Evolutionary conservation across 768 basidiomycete genomes (phyloP).

Genomic region (Pleurotus pulmonarius): DNA sequence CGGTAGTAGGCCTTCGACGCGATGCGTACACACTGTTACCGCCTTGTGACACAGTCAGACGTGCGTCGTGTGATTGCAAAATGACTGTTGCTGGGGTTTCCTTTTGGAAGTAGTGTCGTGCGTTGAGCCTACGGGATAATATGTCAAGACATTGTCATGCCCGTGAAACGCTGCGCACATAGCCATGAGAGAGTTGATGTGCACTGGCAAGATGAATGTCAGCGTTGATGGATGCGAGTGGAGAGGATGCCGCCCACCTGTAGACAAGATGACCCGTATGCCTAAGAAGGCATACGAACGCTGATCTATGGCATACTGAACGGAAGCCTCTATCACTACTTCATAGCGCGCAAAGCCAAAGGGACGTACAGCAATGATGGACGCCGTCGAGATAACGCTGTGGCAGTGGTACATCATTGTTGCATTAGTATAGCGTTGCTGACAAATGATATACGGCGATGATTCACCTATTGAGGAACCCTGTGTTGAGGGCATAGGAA

Average conservation of each 20-base stretch:
- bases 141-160: not conserved
- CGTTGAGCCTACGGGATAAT: not conserved
- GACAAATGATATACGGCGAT: not conserved
- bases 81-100: not conserved
- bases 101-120: conserved; percentile 3
- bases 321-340: too few relatives aligned
- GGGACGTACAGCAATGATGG: not conserved
- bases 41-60: not conserved
- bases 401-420: not conserved
- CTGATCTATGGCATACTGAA: not conserved
- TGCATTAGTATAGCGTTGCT: too few relatives aligned
- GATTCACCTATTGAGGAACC: not conserved
- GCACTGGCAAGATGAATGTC: not conserved
- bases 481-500: conserved; percentile 4
- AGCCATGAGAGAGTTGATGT: conserved; percentile 5
- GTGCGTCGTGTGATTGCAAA: not conserved
- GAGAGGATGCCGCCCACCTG: not conserved
- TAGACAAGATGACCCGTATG: conserved; percentile 2
- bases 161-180: not conserved
- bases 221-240: not conserved
- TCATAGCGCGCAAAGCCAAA: too few relatives aligned
- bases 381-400: not conserved
- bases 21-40: not conserved
- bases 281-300: conserved; percentile 1
- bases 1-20: conserved; percentile 1